phyloP scores from a whole-genome alignment of 495 filamentous ascomycete species.

The Podospora anserina region DNA sequence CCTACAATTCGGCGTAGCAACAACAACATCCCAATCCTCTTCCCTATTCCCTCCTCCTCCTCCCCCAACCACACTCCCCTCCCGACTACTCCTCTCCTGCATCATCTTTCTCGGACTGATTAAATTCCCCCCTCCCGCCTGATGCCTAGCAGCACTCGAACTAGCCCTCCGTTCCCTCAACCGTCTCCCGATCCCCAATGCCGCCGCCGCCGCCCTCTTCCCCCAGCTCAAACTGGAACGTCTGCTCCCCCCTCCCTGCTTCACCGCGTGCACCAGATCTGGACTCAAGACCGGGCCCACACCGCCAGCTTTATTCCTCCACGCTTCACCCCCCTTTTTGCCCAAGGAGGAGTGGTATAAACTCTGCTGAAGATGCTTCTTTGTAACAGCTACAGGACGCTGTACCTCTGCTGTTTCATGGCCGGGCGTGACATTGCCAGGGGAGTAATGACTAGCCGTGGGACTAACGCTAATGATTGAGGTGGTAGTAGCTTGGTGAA shows the following conservation, averaged over 20 bases:
- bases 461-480: background rate
- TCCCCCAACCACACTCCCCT: background rate
- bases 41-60: background rate
- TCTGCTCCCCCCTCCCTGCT: background rate
- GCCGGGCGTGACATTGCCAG: background rate
- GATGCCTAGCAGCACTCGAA: background rate
- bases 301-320: background rate
- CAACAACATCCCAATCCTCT: slow-evolving; percentile 21
- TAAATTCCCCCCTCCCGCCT: background rate
- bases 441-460: background rate
- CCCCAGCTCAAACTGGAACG: slow-evolving; percentile 23
- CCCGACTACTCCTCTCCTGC: background rate
- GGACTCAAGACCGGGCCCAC: background rate
- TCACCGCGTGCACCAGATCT: background rate
- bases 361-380: background rate
- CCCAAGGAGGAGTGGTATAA: background rate
- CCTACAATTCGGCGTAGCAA: slow-evolving; percentile 29
- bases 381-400: background rate
- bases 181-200: slow-evolving; percentile 23
- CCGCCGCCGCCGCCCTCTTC: slow-evolving; percentile 24
- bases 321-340: background rate
- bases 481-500: background rate
- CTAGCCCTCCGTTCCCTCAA: slow-evolving; percentile 22
- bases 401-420: background rate
- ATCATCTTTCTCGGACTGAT: slow-evolving; percentile 1